Evolutionary conservation across 345 rosid genomes (phyloP), one percentile per base, ranked within the genome.

Genomic region (Linum tenue): DNA sequence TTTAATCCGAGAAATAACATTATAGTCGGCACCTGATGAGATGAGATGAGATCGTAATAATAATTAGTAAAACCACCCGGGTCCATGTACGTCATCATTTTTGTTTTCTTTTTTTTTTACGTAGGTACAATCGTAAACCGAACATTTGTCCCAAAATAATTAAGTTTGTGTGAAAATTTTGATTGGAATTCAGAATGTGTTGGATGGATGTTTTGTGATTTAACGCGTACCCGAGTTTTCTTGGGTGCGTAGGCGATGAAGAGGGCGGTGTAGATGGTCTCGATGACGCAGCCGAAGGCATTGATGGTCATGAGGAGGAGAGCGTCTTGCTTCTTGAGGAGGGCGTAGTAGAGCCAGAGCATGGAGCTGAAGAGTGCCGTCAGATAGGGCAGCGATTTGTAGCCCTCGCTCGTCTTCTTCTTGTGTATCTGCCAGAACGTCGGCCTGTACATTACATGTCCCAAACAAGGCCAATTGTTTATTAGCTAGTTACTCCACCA

Each of bases 261-360:
- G 61, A 89, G 55, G 71, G 72, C 6, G 61, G 86, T 84, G 82
- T 91, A 95, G 16, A 86, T 59, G 35, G 79, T 83, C 72, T 94
- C 92, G 1, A 91, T 67, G 53, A 83, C 67, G 74, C 86, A 85
- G 44, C 99, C 99, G 5, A 94, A 81, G 5, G 86, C 66, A 81
- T 94, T 94, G 63, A 91, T 88, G 71, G 99, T 90, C 76, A 88
- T 65, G 60, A 94, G 82, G 55, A 94, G 95, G 56, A 85, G 63
- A 51, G 86, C 89, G 60, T 76, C 65, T 39, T 43, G 50, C 5
- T 60, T 65, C 58, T 94, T 91, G 14, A 82, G 57, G 70, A 78
- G 66, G 38, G 99, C 96, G 69, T 94, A 94, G 71, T 81, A 87
- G 12, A 91, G 82, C 99, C 99, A 94, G 1, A 94, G 78, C 96